Evolutionary conservation across 495 filamentous ascomycete genomes (phyloP), one percentile per base, ranked within the genome.

Genomic region (Margaritispora aquatica): DNA sequence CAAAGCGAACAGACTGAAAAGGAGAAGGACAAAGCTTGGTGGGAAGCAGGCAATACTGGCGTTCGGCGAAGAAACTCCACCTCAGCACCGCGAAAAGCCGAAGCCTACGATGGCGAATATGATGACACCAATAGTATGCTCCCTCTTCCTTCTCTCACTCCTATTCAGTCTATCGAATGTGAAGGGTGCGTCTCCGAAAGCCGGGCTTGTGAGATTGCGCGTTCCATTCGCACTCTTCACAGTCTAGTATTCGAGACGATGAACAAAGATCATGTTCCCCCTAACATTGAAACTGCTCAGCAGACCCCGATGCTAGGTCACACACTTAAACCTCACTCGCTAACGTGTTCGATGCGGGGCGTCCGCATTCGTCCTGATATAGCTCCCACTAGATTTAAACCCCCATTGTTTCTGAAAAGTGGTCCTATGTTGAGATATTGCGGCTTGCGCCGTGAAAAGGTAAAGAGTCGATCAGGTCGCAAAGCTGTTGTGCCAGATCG

Each of bases 371-470:
- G 63, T 61, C 57, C 62, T 60, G 54, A 64, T 59, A 67, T 66
- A 80, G 78, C 72, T 49, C 78, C 79, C 38, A 89, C 90, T 26
- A 78, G 76, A 58, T 98, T 96, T 74, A 85, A 86, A 55, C 94
- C 94, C 13, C 79, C 81, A 13, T 73, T 98, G 5, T 91, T 89
- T 69, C 77, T 98, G 48, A 90, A 89, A 71, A 93, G 92, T 68
- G 94, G 94, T 3, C 94, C 94, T 17, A 75, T 97, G 46, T 75
- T 98, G 55, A 82, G 95, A 29, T 98, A 92, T 71, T 88, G 86
- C 49, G 94, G 95, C n/a, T 78, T 96, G 34, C 77, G 84, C 47
- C 70, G 73, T 50, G 83, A 88, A 64, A 69, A 66, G 47, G 66
- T 69, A 41, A 61, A 61, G 0, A 61, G 55, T 52, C 69, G 71